Conservation (phyloP, 2,329 filamentous ascomycete genomes). For the Colletotrichum tofieldiae region DNA sequence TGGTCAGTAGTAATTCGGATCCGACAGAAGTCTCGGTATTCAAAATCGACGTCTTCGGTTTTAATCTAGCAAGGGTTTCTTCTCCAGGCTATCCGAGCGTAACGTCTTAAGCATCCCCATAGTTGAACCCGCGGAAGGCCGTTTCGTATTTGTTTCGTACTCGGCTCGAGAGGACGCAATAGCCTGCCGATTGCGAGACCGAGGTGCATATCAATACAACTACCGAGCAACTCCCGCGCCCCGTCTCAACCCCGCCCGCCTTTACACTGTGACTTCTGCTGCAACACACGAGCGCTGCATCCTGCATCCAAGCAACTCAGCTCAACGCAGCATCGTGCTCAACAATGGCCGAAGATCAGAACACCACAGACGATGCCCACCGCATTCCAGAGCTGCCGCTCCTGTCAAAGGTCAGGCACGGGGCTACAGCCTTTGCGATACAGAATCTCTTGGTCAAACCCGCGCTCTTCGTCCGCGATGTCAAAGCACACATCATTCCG, state of each 20-base stretch:
- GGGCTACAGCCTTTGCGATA: conserved; percentile 31
- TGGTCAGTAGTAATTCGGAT: background rate
- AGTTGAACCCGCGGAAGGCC: too few species aligned
- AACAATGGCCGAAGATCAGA: conserved; percentile 36
- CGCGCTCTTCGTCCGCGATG: conserved; percentile 26
- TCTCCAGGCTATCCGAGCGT: background rate
- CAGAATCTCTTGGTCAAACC: conserved; percentile 39
- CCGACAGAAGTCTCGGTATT: background rate
- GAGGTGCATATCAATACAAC: conserved; percentile 37
- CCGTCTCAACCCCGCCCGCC: conserved; percentile 34
- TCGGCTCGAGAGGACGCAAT: conserved; percentile 13
- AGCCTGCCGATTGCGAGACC: conserved; percentile 25
- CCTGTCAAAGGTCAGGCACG: conserved; percentile 31
- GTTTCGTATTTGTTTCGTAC: conserved; percentile 40
- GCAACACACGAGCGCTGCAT: conserved; percentile 31
- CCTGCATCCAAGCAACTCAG: conserved; percentile 20
- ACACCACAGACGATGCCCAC: conserved; percentile 24
- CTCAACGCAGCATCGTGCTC: conserved; percentile 16
- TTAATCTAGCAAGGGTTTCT: background rate
- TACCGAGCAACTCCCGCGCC: conserved; percentile 30
- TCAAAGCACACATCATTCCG: conserved; percentile 30
- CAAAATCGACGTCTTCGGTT: background rate
- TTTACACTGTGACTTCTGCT: conserved; percentile 6
- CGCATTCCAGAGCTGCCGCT: conserved; percentile 21
- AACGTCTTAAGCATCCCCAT: background rate